Percentiles rank a stretch among this genome's conserved stretches.
phyloP scores from a whole-genome alignment of 352 stramenopile species.

The Pythium dissotocum region DNA sequence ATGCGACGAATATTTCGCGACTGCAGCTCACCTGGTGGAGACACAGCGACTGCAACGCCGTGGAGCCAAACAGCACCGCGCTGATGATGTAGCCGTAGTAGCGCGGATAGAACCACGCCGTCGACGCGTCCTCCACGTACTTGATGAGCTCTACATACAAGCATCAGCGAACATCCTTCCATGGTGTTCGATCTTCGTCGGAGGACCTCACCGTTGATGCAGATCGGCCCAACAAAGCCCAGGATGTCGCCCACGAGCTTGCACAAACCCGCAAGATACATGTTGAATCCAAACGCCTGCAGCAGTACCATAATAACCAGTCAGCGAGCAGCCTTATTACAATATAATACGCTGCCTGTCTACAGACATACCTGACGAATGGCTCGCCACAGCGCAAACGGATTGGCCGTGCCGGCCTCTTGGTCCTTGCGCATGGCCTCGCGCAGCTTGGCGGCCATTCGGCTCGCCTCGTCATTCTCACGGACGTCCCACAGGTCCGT shows the following conservation, averaged over 20 bases:
- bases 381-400: slow-evolving; percentile 36
- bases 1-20: background rate
- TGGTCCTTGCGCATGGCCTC: slow-evolving; percentile 15
- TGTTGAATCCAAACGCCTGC: slow-evolving; percentile 87
- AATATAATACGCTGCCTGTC: background rate
- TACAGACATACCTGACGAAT: slow-evolving; percentile 35
- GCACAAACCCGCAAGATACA: slow-evolving; percentile 84
- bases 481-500: slow-evolving; percentile 47
- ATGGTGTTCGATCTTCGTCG: background rate
- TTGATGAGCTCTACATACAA: slow-evolving; percentile 45
- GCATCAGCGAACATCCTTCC: background rate
- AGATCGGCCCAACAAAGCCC: slow-evolving; percentile 89
- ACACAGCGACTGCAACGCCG: slow-evolving; percentile 52
- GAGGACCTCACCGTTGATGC: slow-evolving; percentile 36
- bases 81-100: slow-evolving; percentile 68
- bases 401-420: slow-evolving; percentile 19
- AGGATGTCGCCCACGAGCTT: slow-evolving; percentile 93
- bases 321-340: background rate
- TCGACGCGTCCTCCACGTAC: slow-evolving; percentile 57
- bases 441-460: slow-evolving; percentile 36
- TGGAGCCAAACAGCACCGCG: slow-evolving; percentile 43
- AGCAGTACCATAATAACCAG: background rate
- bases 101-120: slow-evolving; percentile 37
- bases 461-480: slow-evolving; percentile 32
- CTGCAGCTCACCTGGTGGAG: slow-evolving; percentile 45